phyloP scores from a whole-genome alignment of 73 alveolate genomes.

The Paramecium pentaurelia region DNA sequence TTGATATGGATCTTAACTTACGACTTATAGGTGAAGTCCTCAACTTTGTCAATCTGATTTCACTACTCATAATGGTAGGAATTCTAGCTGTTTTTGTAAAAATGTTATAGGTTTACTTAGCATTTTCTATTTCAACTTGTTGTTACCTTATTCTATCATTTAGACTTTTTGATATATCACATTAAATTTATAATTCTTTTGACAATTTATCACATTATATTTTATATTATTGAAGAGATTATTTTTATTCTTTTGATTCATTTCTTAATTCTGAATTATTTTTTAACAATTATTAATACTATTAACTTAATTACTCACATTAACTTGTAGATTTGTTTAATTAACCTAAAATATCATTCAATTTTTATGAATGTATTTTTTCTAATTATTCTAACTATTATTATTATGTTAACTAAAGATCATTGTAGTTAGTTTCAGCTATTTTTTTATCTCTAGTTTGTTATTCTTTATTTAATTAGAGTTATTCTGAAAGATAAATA shows the following conservation, averaged over 20 bases:
- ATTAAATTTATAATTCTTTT: neutral
- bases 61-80: neutral
- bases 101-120: neutral
- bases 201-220: neutral
- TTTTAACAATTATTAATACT: neutral
- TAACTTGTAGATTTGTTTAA: neutral
- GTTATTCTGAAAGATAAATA: neutral
- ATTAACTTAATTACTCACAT: neutral
- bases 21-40: neutral
- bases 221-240: neutral
- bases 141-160: constrained; percentile 6
- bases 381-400: neutral
- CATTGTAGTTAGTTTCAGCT: neutral
- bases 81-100: constrained; percentile 7
- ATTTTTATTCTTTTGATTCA: neutral
- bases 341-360: neutral
- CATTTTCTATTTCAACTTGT: neutral
- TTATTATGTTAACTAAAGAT: neutral
- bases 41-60: neutral
- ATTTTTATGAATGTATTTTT: neutral
- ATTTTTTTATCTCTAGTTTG: neutral
- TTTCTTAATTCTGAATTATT: neutral
- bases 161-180: neutral
- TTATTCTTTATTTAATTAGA: neutral
- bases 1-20: neutral